phyloP scores from a whole-genome alignment of 345 rosid genomes.

The Gossypioides kirkii region DNA sequence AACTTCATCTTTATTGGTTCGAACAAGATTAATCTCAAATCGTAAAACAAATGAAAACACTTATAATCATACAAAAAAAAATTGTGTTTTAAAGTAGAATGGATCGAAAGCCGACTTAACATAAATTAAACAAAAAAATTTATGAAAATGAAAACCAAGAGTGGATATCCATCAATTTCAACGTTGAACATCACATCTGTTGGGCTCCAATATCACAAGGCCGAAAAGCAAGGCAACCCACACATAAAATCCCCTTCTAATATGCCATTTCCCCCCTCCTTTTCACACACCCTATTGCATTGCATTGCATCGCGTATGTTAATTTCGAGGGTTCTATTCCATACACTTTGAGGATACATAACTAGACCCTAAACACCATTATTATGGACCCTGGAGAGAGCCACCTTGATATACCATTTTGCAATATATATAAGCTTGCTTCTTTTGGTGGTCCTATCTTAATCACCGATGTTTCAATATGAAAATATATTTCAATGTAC shows the following conservation, averaged over 20 bases:
- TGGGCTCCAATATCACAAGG: conserved; percentile 21
- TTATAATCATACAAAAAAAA: no score
- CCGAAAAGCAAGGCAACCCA: conserved; percentile 9
- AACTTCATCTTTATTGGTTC: no score
- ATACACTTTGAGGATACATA: no score
- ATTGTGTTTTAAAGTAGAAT: no score
- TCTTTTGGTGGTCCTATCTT: neutral
- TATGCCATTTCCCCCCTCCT: neutral
- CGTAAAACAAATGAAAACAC: no score
- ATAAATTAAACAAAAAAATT: conserved; percentile 25
- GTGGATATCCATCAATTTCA: conserved; percentile 22
- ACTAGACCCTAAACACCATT: neutral
- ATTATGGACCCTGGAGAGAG: neutral
- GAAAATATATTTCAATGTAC: neutral
- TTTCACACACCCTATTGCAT: conserved; percentile 2
- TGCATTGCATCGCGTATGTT: no score
- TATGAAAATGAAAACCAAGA: conserved; percentile 9
- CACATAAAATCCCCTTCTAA: conserved; percentile 18
- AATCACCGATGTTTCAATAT: neutral
- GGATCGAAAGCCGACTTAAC: conserved; percentile 7
- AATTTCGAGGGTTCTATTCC: no score
- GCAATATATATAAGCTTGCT: neutral
- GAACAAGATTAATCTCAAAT: no score
- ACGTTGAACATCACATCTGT: neutral
- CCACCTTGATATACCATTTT: neutral